Evolutionary conservation across 1,284 basidiomycete genomes (phyloP), one percentile per base, ranked within the genome.

Genomic region (Sanghuangporus weigelae): DNA sequence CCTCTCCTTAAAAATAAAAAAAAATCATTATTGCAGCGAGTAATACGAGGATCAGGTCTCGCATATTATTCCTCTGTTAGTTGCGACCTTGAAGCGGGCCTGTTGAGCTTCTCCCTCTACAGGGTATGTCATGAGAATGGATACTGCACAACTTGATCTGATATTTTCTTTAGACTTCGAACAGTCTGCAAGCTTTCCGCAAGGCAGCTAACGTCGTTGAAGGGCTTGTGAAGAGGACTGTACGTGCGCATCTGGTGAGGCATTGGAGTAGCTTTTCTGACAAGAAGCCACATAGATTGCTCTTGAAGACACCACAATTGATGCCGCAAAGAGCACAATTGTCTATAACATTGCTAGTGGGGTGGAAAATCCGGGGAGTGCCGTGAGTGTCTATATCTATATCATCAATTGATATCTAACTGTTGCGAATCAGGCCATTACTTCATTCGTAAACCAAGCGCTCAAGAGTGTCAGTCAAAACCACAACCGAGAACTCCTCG

Each of bases 61-160:
- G 97, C 97, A 0, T 99, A 99, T 71, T 95, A 95, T 14, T 94
- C 95, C 19, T 86, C 87, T 68, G 84, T 95, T 57, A 81, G 82
- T 1, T 76, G 89, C 21, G 93, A 97, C 71, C 77, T 88, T 49
- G 96, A 99, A 75, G 82, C 89, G 40, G 94, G 95, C 4, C 76
- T 93, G 16, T 78, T 96, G 35, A 86, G 79, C 63, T 98, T 98
- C 77, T 82, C 84, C 7, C 80, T 97, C 2, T 95, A 95, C 72
- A 82, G 92, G 60, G 93, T 92, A 76, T 66, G 89, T 74, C 10
- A 40, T 49, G 35, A 11, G 14, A 39, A 2, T 2, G 39, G 23
- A 26, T 12, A 40, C 53, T 10, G 54, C 46, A 38, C 23, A 62
- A 57, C 23, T 42, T 21, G 4, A 36, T 62, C 39, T 39, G 60